A percentile compares a stretch with the other conserved stretches of the same genome.
phyloP scores from a whole-genome alignment of 495 filamentous ascomycete species.

The Daldinia loculata region DNA sequence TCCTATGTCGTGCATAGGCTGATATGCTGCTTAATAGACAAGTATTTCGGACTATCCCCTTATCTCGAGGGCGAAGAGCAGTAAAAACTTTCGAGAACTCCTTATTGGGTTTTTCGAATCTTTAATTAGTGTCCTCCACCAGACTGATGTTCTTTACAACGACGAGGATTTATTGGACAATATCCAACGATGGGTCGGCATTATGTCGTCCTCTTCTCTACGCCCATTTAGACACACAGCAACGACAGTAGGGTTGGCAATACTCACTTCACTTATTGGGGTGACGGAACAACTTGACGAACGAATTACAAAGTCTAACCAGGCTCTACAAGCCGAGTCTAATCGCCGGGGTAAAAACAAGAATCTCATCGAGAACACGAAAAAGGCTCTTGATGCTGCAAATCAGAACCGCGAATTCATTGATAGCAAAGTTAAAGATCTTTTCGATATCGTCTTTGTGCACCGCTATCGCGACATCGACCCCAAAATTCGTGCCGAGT shows the following conservation, averaged over 20 bases:
- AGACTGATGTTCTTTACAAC: conserved; percentile 76
- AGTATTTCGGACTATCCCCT: conserved; percentile 92
- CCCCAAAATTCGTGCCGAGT: conserved; percentile 83
- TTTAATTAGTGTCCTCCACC: conserved; percentile 76
- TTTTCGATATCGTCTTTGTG: conserved; percentile 89
- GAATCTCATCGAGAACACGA: conserved; percentile 69
- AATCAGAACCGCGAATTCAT: conserved; percentile 69
- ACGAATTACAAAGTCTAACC: conserved; percentile 75
- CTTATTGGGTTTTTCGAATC: conserved; percentile 81
- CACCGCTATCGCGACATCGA: conserved; percentile 96
- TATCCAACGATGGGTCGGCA: conserved; percentile 81
- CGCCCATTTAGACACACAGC: conserved; percentile 94
- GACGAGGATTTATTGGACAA: conserved; percentile 82
- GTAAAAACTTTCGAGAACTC: conserved; percentile 74
- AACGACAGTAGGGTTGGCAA: conserved; percentile 78
- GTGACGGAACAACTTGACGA: conserved; percentile 73
- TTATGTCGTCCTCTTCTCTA: conserved; percentile 82
- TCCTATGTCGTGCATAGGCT: conserved; percentile 31
- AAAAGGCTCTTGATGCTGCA: conserved; percentile 69
- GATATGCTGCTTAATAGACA: conserved; percentile 54
- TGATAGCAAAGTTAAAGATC: conserved; percentile 75
- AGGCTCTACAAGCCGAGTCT: conserved; percentile 78
- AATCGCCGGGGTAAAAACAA: conserved; percentile 75
- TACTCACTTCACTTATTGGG: conserved; percentile 75
- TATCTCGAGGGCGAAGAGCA: conserved; percentile 77